Evolutionary conservation across 345 rosid genomes (phyloP), one percentile per base, ranked within the genome.

Genomic region (Gossypium mustelinum): DNA sequence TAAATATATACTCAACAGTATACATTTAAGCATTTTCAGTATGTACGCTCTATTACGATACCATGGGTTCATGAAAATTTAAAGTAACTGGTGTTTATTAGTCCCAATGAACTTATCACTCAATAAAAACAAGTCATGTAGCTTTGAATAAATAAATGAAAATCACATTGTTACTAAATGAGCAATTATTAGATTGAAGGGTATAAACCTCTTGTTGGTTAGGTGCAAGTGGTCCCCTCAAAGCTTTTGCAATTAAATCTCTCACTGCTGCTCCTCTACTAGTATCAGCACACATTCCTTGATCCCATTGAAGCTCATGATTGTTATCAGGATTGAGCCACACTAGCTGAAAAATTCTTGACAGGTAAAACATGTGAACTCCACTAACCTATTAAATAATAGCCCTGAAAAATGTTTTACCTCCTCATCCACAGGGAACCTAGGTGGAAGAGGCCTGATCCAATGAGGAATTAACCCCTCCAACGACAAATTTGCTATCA

Each of bases 251-350:
- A 83, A 95, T 91, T 74, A 91, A 82, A 85, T 90, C 97, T 75
- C 92, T 88, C 55, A 95, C 92, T 25, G 92, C 91, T 52, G 94
- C 93, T 60, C 94, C 97, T 84, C 91, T 89, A 87, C 98, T 91
- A 22, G 97, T 93, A 87, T 95, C 97, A 73, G 97, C 99, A 87
- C 99, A 95, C 98, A 95, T 95, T 61, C 94, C 89, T 65, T 88
- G 87, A 76, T 95, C 99, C 99, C 99, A 95, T 43, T 89, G 78
- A 82, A 95, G 97, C 87, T 95, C 99, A 73, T 93, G 97, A 76
- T 80, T 90, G 90, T 90, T 92, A 87, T 93, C 98, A 54, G 97
- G 94, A 62, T 89, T 90, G 79, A 93, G 87, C 99, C 98, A 93
- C 68, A 93, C 85, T 52, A 95, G 84, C 99, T 95, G 91, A 57